Percentiles rank a stretch among this genome's conserved stretches.
Evolutionary conservation across 164 flowering plant species (phyloP).

Genomic region (Vitis rotundifolia): DNA sequence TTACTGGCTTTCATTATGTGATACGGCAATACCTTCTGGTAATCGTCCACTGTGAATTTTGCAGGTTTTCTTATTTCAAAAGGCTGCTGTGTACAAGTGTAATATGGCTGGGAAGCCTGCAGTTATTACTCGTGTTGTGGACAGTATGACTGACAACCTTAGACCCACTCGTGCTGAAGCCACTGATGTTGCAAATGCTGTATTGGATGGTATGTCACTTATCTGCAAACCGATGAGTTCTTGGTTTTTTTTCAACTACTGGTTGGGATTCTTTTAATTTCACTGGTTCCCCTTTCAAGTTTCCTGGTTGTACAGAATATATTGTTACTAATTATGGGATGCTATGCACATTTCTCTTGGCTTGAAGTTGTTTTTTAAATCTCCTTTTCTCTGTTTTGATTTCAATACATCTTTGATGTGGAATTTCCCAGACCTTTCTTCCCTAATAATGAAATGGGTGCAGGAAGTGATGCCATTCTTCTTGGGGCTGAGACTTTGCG

Average conservation of each 20-base stretch:
- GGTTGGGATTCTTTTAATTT: too few relatives aligned
- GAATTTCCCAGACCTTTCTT: background rate
- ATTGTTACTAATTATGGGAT: too few relatives aligned
- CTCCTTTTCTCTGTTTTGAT: too few relatives aligned
- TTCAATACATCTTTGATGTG: background rate
- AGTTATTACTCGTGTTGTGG: slow-evolving; percentile 90
- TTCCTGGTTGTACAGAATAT: too few relatives aligned
- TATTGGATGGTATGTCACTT: slow-evolving; percentile 61
- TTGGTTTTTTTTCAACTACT: background rate
- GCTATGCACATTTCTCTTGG: background rate
- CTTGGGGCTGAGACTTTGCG: slow-evolving; percentile 91
- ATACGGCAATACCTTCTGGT: background rate
- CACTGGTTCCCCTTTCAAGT: too few relatives aligned
- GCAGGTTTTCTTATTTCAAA: slow-evolving; percentile 89
- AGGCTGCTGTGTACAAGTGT: slow-evolving; percentile 84
- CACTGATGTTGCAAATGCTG: slow-evolving; percentile 91
- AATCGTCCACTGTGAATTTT: slow-evolving; percentile 10
- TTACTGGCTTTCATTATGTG: background rate
- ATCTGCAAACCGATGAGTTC: background rate
- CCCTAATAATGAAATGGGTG: slow-evolving; percentile 1
- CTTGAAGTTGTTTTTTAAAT: too few relatives aligned
- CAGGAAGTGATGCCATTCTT: slow-evolving; percentile 92
- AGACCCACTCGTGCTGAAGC: slow-evolving; percentile 98
- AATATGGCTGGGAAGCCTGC: slow-evolving; percentile 96
- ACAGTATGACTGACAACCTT: slow-evolving; percentile 91